Conservation (phyloP, 768 basidiomycete genomes). For the Suillus americanus region DNA sequence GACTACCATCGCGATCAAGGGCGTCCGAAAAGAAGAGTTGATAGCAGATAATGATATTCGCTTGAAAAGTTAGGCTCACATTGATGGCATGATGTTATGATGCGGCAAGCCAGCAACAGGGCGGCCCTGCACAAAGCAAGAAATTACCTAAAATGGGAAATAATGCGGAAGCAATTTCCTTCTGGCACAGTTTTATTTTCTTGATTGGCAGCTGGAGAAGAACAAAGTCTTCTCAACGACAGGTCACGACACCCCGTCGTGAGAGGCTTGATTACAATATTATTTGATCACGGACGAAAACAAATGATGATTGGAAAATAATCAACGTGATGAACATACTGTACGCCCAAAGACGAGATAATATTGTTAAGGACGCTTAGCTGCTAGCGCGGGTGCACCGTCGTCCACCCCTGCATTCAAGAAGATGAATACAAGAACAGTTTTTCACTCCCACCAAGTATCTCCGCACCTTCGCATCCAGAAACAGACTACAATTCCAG, state of each 20-base stretch:
- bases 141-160: too few species aligned
- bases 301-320: background rate
- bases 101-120: too few species aligned
- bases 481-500: background rate
- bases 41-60: background rate
- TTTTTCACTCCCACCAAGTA: background rate
- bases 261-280: background rate
- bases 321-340: background rate
- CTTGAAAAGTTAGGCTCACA: background rate
- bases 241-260: too few species aligned
- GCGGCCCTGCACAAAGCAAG: too few species aligned
- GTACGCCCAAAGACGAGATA: too few species aligned
- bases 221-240: too few species aligned
- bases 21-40: background rate
- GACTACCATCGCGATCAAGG: background rate
- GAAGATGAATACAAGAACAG: background rate
- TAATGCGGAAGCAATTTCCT: too few species aligned
- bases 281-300: background rate
- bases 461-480: background rate
- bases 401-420: background rate
- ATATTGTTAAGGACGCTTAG: background rate
- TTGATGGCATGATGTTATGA: too few species aligned
- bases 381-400: background rate
- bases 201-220: too few species aligned
- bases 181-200: too few species aligned